Percentiles rank a stretch among this genome's conserved stretches.
These are phyloP conservation scores for Russula sp. DNA, from an alignment of 768 basidiomycete genomes.

Conservation along the genomic window DNA sequence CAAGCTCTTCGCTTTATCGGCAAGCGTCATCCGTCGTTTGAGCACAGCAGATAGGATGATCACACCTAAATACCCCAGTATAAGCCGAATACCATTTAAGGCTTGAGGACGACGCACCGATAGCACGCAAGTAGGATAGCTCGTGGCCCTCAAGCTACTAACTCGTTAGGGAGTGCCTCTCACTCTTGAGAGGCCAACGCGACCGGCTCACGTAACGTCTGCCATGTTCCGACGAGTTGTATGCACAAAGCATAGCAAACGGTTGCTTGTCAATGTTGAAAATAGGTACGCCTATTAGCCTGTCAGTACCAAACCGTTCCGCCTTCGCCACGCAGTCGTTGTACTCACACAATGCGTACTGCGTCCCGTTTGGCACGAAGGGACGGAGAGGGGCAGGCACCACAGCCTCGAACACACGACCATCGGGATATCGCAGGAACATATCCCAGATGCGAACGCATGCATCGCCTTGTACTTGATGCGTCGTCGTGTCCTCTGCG, in stretches of 20 bases:
- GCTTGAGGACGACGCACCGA: slow-evolving; percentile 42
- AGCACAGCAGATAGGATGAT: slow-evolving; percentile 91
- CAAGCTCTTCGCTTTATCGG: slow-evolving; percentile 88
- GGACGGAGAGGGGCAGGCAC: slow-evolving; percentile 78
- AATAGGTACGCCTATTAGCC: slow-evolving; percentile 69
- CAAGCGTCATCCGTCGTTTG: slow-evolving; percentile 87
- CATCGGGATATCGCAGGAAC: slow-evolving; percentile 75
- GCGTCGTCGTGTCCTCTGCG: slow-evolving; percentile 52
- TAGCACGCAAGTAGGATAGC: slow-evolving; percentile 85
- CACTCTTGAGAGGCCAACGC: not conserved
- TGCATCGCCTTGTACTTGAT: slow-evolving; percentile 60
- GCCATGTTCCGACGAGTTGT: slow-evolving; percentile 75
- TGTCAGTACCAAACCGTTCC: slow-evolving; percentile 6
- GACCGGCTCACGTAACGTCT: slow-evolving; percentile 69
- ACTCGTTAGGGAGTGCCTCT: not conserved
- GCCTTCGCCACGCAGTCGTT: not conserved
- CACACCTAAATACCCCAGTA: slow-evolving; percentile 45
- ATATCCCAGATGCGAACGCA: slow-evolving; percentile 71
- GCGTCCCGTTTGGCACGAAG: slow-evolving; percentile 73
- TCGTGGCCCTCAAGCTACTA: slow-evolving; percentile 79
- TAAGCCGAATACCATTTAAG: not conserved
- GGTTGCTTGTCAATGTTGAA: slow-evolving; percentile 91
- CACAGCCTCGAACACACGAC: slow-evolving; percentile 81
- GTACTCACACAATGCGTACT: slow-evolving; percentile 78
- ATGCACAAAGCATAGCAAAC: slow-evolving; percentile 86